Evolutionary conservation across 129 eudicot genomes (phyloP).

Genomic region (Silybum marianum): DNA sequence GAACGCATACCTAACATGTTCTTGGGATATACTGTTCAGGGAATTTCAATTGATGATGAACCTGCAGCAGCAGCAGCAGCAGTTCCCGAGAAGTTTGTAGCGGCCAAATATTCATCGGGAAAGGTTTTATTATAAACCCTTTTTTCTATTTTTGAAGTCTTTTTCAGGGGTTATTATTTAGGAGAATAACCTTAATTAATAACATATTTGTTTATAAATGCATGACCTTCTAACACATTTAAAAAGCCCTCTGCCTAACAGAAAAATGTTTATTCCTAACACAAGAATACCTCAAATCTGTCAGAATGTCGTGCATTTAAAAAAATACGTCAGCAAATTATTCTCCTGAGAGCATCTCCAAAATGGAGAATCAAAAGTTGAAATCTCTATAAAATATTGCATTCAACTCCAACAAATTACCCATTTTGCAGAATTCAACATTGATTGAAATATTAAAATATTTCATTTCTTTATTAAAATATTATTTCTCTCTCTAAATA

Average conservation of each 20-base stretch:
- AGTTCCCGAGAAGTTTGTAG: constrained; percentile 82
- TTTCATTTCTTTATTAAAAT: no score
- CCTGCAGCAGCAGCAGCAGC: constrained; percentile 48
- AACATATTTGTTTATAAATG: neutral
- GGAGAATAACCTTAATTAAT: neutral
- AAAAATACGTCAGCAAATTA: neutral
- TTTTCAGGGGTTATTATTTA: neutral
- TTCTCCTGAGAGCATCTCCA: neutral
- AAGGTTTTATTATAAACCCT: constrained; percentile 47
- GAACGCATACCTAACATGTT: neutral
- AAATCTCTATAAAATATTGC: no score
- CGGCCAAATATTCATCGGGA: constrained; percentile 91
- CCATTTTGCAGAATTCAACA: no score
- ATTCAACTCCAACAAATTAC: no score
- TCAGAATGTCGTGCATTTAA: neutral
- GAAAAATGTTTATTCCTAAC: neutral
- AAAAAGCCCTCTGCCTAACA: neutral
- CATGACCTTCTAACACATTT: neutral
- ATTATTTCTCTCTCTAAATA: no score
- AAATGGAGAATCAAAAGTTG: no score
- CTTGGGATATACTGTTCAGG: constrained; percentile 46
- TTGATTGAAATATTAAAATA: no score
- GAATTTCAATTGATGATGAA: constrained; percentile 70
- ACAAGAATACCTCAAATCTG: neutral
- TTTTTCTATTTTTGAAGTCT: neutral